Evolutionary conservation across 2,329 filamentous ascomycete genomes (phyloP).

Genomic region (Lecanicillium sp.): DNA sequence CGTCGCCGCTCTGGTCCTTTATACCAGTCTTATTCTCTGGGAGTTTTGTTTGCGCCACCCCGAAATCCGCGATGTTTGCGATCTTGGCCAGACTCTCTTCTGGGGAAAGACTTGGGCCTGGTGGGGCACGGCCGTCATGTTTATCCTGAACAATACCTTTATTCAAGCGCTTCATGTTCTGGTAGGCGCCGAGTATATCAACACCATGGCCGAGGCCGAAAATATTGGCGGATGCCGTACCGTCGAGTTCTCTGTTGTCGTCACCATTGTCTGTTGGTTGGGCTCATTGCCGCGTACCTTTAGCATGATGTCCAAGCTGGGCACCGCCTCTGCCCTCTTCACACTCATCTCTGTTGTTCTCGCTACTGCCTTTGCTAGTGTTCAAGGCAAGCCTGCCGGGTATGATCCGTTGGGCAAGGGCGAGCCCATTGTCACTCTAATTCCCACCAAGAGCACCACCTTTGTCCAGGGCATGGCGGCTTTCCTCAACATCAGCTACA

Average conservation of each 20-base stretch:
- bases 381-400: slow-evolving; percentile 64
- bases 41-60: slow-evolving; percentile 87
- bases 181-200: slow-evolving; percentile 77
- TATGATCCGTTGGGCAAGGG: slow-evolving; percentile 48
- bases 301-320: slow-evolving; percentile 67
- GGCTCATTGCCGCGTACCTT: slow-evolving; percentile 84
- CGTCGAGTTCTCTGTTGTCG: slow-evolving; percentile 68
- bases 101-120: slow-evolving; percentile 63
- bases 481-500: slow-evolving; percentile 93
- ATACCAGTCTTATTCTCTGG: slow-evolving; percentile 60
- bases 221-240: slow-evolving; percentile 61
- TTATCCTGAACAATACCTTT: slow-evolving; percentile 88
- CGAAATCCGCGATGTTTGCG: slow-evolving; percentile 85
- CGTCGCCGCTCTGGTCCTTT: slow-evolving; percentile 70
- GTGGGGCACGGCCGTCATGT: slow-evolving; percentile 70
- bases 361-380: slow-evolving; percentile 71
- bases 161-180: slow-evolving; percentile 78
- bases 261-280: slow-evolving; percentile 66
- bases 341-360: slow-evolving; percentile 85
- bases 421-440: slow-evolving; percentile 56
- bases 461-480: slow-evolving; percentile 79
- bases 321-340: slow-evolving; percentile 72
- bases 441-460: slow-evolving; percentile 62
- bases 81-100: slow-evolving; percentile 92
- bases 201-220: slow-evolving; percentile 70